Base-by-base conservation (phyloP, 2,329 filamentous ascomycete species). In the Fusarium sulawesiense region DNA sequence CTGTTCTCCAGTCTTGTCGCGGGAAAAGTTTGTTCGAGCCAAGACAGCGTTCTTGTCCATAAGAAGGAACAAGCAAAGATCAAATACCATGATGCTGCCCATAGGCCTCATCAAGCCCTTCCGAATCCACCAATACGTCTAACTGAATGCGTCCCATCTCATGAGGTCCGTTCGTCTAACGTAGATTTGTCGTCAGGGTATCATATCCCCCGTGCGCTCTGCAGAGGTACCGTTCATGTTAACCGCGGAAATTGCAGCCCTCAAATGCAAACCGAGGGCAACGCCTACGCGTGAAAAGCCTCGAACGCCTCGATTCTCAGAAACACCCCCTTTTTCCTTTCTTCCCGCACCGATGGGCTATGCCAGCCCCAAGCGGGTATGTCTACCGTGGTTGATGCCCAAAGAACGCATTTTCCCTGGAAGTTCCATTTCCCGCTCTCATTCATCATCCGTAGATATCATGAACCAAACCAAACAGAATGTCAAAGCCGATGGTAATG, bases 111-210 rank as follows among this genome's bases (percentile, higher is more conserved):
- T 49, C 62, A 58, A 48, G 50, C 54, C 63, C 62, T 49, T 64
- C 53, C 50, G 56, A 63, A 64, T 42, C 48, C 68, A 67, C 56
- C 66, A 71, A 64, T 67, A 72, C 74, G 66, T 77, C 68, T 72
- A 76, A 64, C 37, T 66, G 71, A 74, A 55, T 51, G 64, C 66
- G 68, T 69, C 68, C 66, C 70, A 56, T 69, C 70, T 71, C 76
- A 70, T 73, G 72, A 73, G 75, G 68, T 74, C 68, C 64, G 66
- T 73, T 76, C 75, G 70, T 79, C 72, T 76, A 77, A 77, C 75
- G 74, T 76, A 75, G 72, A 73, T 71, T 73, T 75, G 70, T 78
- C 77, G 73, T 79, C 74, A 76, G 78, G 75, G 78, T 80, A 79
- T 80, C 77, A 76, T 79, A 73, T 72, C 73, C 69, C 63, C 68